phyloP scores from a whole-genome alignment of 805 yeast genomes.

The Kuraishia piskuri region DNA sequence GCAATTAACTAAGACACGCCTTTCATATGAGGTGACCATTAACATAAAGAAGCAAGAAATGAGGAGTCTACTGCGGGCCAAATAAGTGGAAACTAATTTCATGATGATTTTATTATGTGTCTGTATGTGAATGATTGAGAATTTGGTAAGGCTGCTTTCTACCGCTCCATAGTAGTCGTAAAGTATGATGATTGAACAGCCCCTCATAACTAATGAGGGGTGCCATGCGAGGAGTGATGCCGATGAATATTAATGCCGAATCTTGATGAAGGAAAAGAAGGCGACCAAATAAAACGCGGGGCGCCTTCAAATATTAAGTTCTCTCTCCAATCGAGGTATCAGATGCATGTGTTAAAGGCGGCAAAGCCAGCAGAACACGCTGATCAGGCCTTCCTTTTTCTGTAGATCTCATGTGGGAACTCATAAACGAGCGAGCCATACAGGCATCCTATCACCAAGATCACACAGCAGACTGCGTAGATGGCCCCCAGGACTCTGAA shows the following conservation, averaged over 20 bases:
- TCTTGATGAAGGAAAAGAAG: too few relatives aligned
- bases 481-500: conserved; percentile 57
- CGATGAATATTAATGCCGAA: neutral
- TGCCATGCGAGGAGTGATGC: neutral
- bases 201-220: neutral
- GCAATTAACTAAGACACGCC: neutral
- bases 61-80: too few relatives aligned
- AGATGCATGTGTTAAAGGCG: too few relatives aligned
- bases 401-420: conserved; percentile 14
- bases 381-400: neutral
- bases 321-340: too few relatives aligned
- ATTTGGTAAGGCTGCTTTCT: neutral
- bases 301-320: too few relatives aligned
- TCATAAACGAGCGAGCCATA: conserved; percentile 22
- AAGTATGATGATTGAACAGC: neutral
- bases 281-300: neutral
- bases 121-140: neutral
- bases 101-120: too few relatives aligned
- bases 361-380: too few relatives aligned
- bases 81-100: too few relatives aligned
- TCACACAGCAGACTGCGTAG: conserved; percentile 44
- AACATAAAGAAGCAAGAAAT: too few relatives aligned
- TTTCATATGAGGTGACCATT: too few relatives aligned
- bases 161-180: neutral
- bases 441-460: conserved; percentile 36